Percentiles rank a stretch among this genome's conserved stretches.
Conservation (phyloP, 2,329 filamentous ascomycete genomes). For the Sporothrix phasma region DNA sequence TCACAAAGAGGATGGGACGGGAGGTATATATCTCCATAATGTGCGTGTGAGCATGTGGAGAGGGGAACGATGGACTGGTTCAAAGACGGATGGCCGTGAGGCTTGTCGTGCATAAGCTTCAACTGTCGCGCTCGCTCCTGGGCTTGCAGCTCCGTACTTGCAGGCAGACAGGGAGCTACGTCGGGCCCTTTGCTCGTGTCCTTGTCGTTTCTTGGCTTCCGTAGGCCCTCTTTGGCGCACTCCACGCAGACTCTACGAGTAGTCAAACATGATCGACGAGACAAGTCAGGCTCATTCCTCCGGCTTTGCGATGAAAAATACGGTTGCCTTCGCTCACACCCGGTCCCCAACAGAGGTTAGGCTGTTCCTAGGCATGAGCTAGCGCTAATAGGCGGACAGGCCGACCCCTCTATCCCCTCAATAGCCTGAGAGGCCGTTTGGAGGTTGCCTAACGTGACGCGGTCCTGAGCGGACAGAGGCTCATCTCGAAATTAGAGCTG, state of each 20-base stretch:
- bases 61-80: no score
- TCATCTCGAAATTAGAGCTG: not conserved
- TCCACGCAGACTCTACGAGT: not conserved
- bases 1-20: not conserved
- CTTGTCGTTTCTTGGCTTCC: not conserved
- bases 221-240: not conserved
- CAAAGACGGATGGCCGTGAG: not conserved
- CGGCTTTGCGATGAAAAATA: no score
- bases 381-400: not conserved
- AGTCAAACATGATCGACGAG: not conserved
- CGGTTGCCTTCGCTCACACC: not conserved
- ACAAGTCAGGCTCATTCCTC: slow-evolving; percentile 2
- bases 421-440: not conserved
- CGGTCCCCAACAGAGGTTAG: not conserved
- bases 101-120: not conserved
- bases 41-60: no score
- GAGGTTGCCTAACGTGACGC: slow-evolving; percentile 1
- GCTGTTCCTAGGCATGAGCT: not conserved
- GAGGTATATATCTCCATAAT: not conserved
- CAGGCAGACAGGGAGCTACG: not conserved
- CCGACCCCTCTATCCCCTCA: not conserved
- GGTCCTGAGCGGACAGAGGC: no score
- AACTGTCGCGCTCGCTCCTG: not conserved
- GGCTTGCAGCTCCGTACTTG: no score
- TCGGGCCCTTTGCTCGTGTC: not conserved